Evolutionary conservation across 768 basidiomycete species (phyloP), one percentile per base, ranked within the genome.

Genomic region (Suillus discolor): DNA sequence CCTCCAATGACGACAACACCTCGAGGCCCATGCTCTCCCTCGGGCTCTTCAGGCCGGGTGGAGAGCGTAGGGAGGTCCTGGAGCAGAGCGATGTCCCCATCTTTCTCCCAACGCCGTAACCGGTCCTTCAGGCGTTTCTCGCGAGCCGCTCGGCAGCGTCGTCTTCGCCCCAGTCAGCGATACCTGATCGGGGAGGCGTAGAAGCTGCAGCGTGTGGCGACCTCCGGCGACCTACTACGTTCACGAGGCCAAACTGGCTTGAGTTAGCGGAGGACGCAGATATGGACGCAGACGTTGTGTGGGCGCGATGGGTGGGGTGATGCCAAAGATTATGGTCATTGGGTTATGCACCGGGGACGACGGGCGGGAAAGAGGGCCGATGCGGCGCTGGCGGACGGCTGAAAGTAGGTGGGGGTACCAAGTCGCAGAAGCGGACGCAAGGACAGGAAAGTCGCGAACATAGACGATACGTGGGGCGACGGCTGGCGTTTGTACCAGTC

Each of bases 321-420:
- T 87, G n/a, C 94, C 94, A 71, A 97, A 92, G 20, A 97, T 82
- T 57, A 97, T 93, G 9, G 89, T 87, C 70, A 90, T 92, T 3
- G 94, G 93, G 72, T 87, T 87, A 42, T 77, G 69, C 15, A 88
- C 84, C 1, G 87, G 84, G n/a, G 87, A 85, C 6, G 86, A 81
- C 13, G 87, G 82, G 36, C 87, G 81, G 1, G 87, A 77, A 9
- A 89, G 78, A 4, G 89, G 82, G 2, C 90, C 89, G 68, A 87
- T 84, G 39, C 95, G 86, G 44, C 93, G 85, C 63, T 88, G 82
- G 51, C 89, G 86, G n/a, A 96, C 91, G 15, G 93, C 89, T 36
- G 86, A 82, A 16, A 95, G 81, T 31, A 98, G 83, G 45, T 89
- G 83, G 13, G 93, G 88, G 72, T 92, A 96, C 94, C 96, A 96